Evolutionary conservation across 495 filamentous ascomycete genomes (phyloP).

Genomic region (Neurospora sp.): DNA sequence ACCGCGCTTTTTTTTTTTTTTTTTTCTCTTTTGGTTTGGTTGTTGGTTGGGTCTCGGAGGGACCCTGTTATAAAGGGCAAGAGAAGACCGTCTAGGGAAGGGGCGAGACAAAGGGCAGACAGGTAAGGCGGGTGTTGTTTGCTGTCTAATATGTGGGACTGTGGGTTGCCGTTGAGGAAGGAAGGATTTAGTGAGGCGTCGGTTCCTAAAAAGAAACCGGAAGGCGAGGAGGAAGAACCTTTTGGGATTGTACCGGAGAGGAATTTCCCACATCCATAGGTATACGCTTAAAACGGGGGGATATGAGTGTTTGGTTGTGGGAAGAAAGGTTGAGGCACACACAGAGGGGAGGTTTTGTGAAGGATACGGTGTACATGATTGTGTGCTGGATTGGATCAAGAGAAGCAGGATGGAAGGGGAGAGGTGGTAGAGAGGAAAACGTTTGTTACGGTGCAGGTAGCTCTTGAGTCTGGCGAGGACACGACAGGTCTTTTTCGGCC

Average conservation of each 20-base stretch:
- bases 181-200: constrained; percentile 5
- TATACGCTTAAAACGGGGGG: constrained; percentile 1
- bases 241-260: constrained; percentile 10
- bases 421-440: background rate
- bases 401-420: background rate
- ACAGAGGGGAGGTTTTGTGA: background rate
- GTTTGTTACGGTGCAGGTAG: background rate
- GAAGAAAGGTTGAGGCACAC: constrained; percentile 1
- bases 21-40: too few relatives aligned
- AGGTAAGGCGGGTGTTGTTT: too few relatives aligned
- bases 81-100: too few relatives aligned
- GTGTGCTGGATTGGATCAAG: constrained; percentile 1
- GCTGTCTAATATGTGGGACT: too few relatives aligned
- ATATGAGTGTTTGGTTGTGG: constrained; percentile 6
- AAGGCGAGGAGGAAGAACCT: background rate
- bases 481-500: too few relatives aligned
- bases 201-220: background rate
- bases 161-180: background rate
- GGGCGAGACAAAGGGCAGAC: too few relatives aligned
- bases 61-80: background rate
- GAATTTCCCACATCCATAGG: constrained; percentile 10
- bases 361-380: constrained; percentile 2
- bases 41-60: background rate
- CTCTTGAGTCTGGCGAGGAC: too few relatives aligned
- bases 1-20: background rate